Evolutionary conservation across 164 flowering plant genomes (phyloP).

Genomic region (Vitis labrusca): DNA sequence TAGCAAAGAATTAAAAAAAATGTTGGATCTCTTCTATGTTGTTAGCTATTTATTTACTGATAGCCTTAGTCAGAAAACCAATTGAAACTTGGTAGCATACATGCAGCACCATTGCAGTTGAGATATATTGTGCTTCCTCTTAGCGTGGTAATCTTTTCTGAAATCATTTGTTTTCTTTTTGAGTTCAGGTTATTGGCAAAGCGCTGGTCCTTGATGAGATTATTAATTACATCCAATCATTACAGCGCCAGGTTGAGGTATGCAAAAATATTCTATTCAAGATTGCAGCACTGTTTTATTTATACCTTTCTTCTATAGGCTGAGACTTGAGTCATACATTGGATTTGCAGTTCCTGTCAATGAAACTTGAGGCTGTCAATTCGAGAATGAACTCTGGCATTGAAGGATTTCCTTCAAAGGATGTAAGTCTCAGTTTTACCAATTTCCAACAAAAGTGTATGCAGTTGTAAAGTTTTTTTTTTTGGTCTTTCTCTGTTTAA

Average conservation of each 20-base stretch:
- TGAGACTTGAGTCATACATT: neutral
- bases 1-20: no score
- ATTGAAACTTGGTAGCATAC: neutral
- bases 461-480: neutral
- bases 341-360: constrained; percentile 58
- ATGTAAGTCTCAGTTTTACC: constrained; percentile 34
- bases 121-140: neutral
- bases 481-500: neutral
- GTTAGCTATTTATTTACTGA: no score
- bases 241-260: constrained; percentile 89
- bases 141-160: neutral
- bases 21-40: no score
- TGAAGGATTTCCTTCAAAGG: constrained; percentile 59
- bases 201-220: constrained; percentile 87
- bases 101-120: neutral
- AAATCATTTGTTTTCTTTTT: neutral
- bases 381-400: constrained; percentile 39
- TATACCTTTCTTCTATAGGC: neutral
- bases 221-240: constrained; percentile 83
- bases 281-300: neutral
- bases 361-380: constrained; percentile 78
- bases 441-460: no score
- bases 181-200: constrained; percentile 68
- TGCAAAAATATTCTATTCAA: neutral
- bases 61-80: no score